phyloP scores from a whole-genome alignment of 345 rosid species.

The Moricandia arvensis region DNA sequence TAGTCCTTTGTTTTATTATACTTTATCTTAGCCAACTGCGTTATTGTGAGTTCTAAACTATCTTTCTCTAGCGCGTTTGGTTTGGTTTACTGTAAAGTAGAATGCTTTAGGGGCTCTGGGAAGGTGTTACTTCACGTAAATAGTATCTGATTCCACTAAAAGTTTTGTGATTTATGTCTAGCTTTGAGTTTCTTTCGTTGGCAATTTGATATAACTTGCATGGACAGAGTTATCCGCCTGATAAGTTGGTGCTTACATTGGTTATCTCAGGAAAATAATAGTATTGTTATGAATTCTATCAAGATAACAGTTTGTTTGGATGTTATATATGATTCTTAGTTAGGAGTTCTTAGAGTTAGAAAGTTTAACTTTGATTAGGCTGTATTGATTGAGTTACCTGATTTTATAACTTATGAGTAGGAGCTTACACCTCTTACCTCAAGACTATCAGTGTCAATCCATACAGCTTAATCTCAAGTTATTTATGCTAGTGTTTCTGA shows the following conservation, averaged over 20 bases:
- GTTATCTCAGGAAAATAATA: not conserved
- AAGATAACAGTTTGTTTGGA: not conserved
- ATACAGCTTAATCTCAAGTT: not conserved
- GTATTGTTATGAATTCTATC: not conserved
- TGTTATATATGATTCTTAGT: not conserved
- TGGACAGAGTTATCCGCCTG: not conserved
- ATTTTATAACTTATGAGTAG: not conserved
- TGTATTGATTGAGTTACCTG: not conserved
- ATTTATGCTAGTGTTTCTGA: conserved; percentile 1
- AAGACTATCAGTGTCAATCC: not conserved
- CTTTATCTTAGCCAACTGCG: not conserved
- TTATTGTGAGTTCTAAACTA: not conserved
- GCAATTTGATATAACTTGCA: not conserved
- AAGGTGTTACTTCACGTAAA: too few species aligned
- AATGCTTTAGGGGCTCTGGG: not conserved
- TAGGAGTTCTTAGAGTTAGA: not conserved
- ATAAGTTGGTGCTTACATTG: not conserved
- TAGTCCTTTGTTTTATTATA: not conserved
- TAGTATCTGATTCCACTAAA: not conserved
- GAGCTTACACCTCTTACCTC: not conserved
- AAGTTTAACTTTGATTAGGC: not conserved
- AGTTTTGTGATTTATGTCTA: not conserved
- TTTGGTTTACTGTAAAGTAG: not conserved
- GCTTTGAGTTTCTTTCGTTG: not conserved
- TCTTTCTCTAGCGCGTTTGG: not conserved